A percentile compares a stretch with the other conserved stretches of the same genome.
These are phyloP conservation scores for Fusarium cyanostomum DNA, from an alignment of 2,329 filamentous ascomycete species.

Conservation along the genomic window DNA sequence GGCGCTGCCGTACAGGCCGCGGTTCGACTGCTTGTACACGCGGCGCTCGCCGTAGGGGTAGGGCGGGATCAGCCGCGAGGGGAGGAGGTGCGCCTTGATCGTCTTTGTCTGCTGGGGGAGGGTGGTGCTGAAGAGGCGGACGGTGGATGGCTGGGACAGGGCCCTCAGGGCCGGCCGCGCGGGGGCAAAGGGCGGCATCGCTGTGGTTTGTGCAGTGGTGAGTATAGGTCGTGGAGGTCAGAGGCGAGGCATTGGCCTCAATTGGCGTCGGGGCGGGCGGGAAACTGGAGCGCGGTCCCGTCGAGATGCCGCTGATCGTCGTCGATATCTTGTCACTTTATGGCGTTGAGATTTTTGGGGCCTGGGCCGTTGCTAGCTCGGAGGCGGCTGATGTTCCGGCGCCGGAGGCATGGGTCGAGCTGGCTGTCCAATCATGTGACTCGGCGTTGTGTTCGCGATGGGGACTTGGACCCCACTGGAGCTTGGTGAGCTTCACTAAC, in stretches of 20 bases:
- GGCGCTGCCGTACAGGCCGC: conserved; percentile 74
- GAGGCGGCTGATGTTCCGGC: conserved; percentile 41
- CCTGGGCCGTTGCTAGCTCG: conserved; percentile 23
- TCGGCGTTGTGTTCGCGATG: conserved; percentile 47
- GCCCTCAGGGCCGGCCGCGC: conserved; percentile 33
- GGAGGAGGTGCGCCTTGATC: conserved; percentile 56
- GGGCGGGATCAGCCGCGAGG: conserved; percentile 62
- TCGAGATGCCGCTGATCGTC: conserved; percentile 38
- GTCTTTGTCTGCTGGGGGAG: conserved; percentile 50
- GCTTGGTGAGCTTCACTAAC: conserved; percentile 9
- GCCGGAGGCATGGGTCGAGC: conserved; percentile 18
- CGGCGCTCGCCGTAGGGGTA: conserved; percentile 78
- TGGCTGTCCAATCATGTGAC: conserved; percentile 48
- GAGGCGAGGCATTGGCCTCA: conserved; percentile 38
- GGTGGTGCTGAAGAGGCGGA: conserved; percentile 52
- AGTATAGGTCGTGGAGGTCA: conserved; percentile 7
- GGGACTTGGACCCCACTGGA: conserved; percentile 1
- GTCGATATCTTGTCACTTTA: conserved; percentile 9
- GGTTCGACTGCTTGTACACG: conserved; percentile 83
- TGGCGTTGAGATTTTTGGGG: conserved; percentile 40
- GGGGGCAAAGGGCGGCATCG: conserved; percentile 39
- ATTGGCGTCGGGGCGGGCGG: conserved; percentile 23
- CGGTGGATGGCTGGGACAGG: conserved; percentile 20
- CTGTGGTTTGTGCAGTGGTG: not conserved
- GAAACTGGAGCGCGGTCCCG: conserved; percentile 23